These are phyloP conservation scores for Tolypocladium amazonense DNA, from an alignment of 2,329 filamentous ascomycete genomes.

Conservation along the genomic window DNA sequence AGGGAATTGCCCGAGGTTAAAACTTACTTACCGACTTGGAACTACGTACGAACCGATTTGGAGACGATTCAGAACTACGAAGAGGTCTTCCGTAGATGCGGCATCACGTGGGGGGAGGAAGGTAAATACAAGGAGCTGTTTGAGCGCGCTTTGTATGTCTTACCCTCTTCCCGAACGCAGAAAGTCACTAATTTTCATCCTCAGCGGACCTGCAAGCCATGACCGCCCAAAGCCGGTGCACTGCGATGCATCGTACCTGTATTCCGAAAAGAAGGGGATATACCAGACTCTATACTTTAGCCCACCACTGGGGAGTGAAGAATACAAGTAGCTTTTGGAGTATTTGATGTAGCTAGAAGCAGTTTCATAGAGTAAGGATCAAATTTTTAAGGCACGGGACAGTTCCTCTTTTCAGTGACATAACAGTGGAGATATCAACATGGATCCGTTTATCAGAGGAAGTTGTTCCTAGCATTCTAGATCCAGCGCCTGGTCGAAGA, in stretches of 20 bases:
- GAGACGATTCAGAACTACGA: slow-evolving; percentile 7
- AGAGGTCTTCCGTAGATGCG: slow-evolving; percentile 3
- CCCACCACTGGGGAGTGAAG: neutral
- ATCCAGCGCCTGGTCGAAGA: too few species aligned
- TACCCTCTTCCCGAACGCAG: too few species aligned
- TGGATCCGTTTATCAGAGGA: too few species aligned
- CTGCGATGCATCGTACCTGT: slow-evolving; percentile 5
- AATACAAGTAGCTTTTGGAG: neutral
- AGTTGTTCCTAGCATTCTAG: too few species aligned
- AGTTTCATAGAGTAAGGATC: neutral
- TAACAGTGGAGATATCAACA: too few species aligned
- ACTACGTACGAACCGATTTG: slow-evolving; percentile 7
- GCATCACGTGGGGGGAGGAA: slow-evolving; percentile 4
- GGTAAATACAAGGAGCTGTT: slow-evolving; percentile 3
- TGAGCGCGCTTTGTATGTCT: slow-evolving; percentile 6
- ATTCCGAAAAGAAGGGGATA: slow-evolving; percentile 3
- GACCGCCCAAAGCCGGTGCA: slow-evolving; percentile 3
- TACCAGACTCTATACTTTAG: slow-evolving; percentile 8
- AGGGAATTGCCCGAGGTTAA: slow-evolving; percentile 6
- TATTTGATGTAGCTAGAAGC: neutral
- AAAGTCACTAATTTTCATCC: neutral
- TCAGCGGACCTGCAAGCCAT: slow-evolving; percentile 2
- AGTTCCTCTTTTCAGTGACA: too few species aligned
- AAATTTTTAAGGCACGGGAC: neutral
- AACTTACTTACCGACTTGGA: slow-evolving; percentile 6